Evolutionary conservation across 305 asterid species (phyloP).

Genomic region (Solanum hybrid): DNA sequence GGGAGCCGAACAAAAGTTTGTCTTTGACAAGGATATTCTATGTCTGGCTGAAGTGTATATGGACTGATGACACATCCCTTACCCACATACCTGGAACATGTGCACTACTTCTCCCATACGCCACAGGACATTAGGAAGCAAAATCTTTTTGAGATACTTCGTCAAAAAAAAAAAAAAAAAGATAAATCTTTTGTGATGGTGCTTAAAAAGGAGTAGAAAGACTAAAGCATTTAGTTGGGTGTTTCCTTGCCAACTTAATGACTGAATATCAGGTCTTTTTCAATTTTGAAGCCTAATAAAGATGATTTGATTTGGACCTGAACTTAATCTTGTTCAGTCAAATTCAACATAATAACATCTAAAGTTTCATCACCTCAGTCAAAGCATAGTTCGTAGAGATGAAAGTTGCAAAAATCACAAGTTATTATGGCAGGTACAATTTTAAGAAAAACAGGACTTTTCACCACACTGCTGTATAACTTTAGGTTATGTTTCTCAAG

Average conservation of each 20-base stretch:
- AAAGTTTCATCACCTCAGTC: not conserved
- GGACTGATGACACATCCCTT: not conserved
- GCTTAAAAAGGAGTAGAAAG: not conserved
- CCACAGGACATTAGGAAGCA: not conserved
- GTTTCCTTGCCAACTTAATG: not conserved
- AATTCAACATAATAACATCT: not conserved
- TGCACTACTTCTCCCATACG: not conserved
- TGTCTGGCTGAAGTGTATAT: not conserved
- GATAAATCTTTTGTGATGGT: not conserved
- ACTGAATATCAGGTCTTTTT: not conserved
- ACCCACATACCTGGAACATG: not conserved
- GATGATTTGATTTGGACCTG: not conserved
- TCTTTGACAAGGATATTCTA: not conserved
- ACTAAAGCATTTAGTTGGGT: not conserved
- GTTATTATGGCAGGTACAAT: not conserved
- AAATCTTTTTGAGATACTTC: not conserved
- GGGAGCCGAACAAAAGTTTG: not conserved
- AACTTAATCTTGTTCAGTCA: not conserved
- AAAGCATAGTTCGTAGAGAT: not conserved
- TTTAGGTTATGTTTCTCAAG: not conserved
- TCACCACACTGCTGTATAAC: not conserved
- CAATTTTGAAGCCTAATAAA: not conserved
- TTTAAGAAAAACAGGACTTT: not conserved
- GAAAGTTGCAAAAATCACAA: not conserved
- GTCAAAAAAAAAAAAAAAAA: too few relatives aligned